phyloP scores from a whole-genome alignment of 257 asterid species.

The Capsicum chinense region DNA sequence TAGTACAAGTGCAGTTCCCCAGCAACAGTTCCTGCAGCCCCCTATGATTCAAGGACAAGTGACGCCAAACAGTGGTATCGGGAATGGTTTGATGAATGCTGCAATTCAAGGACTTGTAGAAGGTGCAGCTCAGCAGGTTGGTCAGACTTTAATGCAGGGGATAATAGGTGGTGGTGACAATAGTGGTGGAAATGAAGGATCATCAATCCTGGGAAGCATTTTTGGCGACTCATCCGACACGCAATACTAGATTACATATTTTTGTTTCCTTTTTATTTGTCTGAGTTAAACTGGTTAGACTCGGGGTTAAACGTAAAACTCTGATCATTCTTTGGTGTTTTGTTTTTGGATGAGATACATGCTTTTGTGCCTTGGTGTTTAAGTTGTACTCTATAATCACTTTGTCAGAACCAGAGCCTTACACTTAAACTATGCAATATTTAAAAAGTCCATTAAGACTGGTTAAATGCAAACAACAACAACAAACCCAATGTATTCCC shows the following conservation, averaged over 20 bases:
- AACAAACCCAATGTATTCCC: too few relatives aligned
- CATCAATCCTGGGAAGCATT: conserved; percentile 18
- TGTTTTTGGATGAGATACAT: not conserved
- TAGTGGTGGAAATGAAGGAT: conserved; percentile 32
- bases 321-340: not conserved
- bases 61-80: conserved; percentile 15
- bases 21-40: conserved; percentile 7
- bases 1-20: conserved; percentile 26
- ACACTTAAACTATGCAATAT: not conserved
- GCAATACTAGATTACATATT: conserved; percentile 28
- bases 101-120: conserved; percentile 43
- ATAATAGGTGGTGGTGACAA: conserved; percentile 33
- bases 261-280: not conserved
- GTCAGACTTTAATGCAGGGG: conserved; percentile 44
- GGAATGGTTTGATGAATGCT: conserved; percentile 23
- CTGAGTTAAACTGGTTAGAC: not conserved
- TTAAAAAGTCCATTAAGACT: not conserved
- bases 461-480: not conserved
- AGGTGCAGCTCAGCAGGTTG: conserved; percentile 53
- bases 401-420: not conserved
- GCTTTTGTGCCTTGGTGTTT: not conserved
- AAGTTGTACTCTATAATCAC: not conserved
- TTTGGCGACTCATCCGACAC: conserved; percentile 28
- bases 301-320: not conserved
- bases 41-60: conserved; percentile 29